Conservation (phyloP, 169 alveolate genomes). For the Plasmodium malariae region DNA sequence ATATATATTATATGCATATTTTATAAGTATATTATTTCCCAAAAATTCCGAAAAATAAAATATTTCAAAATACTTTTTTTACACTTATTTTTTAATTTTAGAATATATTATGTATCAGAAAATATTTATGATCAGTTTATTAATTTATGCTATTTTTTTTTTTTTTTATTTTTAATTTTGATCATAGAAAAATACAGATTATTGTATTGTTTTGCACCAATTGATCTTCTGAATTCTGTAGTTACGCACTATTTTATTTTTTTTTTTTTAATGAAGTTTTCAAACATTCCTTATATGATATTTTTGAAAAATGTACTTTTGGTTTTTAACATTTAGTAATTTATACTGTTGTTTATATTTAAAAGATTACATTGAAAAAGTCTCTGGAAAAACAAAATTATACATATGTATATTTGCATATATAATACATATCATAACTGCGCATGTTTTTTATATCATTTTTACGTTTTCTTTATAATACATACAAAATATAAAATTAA, state of each 20-base stretch:
- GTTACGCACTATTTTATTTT: neutral
- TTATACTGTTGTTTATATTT: neutral
- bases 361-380: conserved; percentile 21
- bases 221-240: conserved; percentile 13
- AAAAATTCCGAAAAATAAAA: conserved; percentile 4
- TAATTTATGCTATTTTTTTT: conserved; percentile 3
- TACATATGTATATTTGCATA: neutral
- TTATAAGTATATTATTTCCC: neutral
- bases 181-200: conserved; percentile 12
- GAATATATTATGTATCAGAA: neutral
- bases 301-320: conserved; percentile 12
- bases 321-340: conserved; percentile 7
- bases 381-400: conserved; percentile 2
- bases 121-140: conserved; percentile 25
- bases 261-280: conserved; percentile 21
- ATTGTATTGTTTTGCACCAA: conserved; percentile 62
- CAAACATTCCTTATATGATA: conserved; percentile 11
- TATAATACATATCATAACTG: too few species aligned
- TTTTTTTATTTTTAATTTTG: conserved; percentile 13
- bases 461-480: neutral
- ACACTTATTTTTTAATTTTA: neutral
- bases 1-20: conserved; percentile 1
- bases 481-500: neutral
- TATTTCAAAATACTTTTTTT: neutral
- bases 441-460: too few species aligned